phyloP scores from a whole-genome alignment of 352 stramenopile species.

The Phytophthora cactorum region DNA sequence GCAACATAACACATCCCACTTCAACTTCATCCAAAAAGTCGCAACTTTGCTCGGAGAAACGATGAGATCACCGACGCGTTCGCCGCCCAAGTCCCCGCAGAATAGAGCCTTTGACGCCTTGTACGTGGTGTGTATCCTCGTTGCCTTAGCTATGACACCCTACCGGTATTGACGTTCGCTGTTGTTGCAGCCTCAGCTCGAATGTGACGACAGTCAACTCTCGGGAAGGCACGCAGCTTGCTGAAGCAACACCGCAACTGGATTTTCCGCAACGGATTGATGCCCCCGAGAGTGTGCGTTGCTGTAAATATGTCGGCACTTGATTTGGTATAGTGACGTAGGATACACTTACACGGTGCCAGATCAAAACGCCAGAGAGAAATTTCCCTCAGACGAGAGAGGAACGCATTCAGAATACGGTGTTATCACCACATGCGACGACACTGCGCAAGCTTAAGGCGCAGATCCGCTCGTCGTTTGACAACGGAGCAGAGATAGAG shows the following conservation, averaged over 20 bases:
- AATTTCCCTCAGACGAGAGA: conserved; percentile 59
- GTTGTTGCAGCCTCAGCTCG: conserved; percentile 46
- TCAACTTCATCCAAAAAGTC: conserved; percentile 24
- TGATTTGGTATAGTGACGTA: too few species aligned
- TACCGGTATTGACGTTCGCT: conserved; percentile 7
- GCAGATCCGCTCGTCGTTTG: conserved; percentile 51
- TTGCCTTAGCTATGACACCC: background rate
- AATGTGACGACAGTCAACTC: conserved; percentile 65
- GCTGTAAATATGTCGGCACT: background rate
- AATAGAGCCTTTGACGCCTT: conserved; percentile 33
- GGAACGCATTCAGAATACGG: conserved; percentile 70
- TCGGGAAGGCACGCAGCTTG: conserved; percentile 76
- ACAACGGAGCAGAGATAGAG: conserved; percentile 55
- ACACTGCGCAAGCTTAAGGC: conserved; percentile 56
- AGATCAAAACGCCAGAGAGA: conserved; percentile 82
- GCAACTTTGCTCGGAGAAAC: conserved; percentile 9
- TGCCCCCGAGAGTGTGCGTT: conserved; percentile 60
- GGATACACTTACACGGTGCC: background rate
- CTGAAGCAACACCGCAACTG: conserved; percentile 74
- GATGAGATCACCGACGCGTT: conserved; percentile 35
- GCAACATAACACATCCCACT: conserved; percentile 5
- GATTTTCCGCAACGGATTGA: conserved; percentile 84
- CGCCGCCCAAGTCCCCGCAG: conserved; percentile 58
- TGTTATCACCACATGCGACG: conserved; percentile 74
- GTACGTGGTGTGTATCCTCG: conserved; percentile 3